phyloP scores from a whole-genome alignment of 2,329 filamentous ascomycete species.

The Neophaeococcomyces mojaviensis region DNA sequence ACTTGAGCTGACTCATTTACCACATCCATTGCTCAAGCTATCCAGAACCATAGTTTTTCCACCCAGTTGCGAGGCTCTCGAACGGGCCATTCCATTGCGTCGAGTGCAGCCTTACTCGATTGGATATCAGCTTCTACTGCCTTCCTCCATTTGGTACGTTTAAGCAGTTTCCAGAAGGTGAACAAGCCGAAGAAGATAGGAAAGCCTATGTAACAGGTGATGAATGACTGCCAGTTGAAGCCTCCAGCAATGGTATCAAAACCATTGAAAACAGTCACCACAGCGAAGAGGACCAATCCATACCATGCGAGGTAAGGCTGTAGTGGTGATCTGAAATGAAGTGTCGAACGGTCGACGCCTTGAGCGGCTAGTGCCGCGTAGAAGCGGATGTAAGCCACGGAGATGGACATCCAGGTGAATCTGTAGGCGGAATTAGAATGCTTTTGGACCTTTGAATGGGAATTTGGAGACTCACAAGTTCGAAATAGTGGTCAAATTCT shows the following conservation, averaged over 20 bases:
- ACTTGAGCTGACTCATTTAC: too few relatives aligned
- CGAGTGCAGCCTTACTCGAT: background rate
- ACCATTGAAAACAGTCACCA: constrained; percentile 63
- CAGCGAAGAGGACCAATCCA: constrained; percentile 44
- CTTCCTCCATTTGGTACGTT: background rate
- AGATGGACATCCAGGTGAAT: too few relatives aligned
- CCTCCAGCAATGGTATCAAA: constrained; percentile 35
- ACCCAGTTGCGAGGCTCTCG: too few relatives aligned
- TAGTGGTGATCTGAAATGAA: constrained; percentile 55
- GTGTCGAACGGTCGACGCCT: too few relatives aligned
- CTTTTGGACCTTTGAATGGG: too few relatives aligned
- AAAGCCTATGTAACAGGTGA: constrained; percentile 44
- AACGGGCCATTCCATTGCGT: too few relatives aligned
- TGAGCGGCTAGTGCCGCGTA: too few relatives aligned
- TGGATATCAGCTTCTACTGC: background rate
- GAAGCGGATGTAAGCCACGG: too few relatives aligned
- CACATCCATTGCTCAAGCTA: too few relatives aligned
- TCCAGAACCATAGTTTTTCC: too few relatives aligned
- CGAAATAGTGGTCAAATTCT: constrained; percentile 52
- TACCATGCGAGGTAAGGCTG: constrained; percentile 66
- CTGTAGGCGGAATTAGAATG: too few relatives aligned
- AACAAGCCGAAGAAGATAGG: constrained; percentile 39
- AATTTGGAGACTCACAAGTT: too few relatives aligned
- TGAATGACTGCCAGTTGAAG: constrained; percentile 41
- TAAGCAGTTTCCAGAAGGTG: constrained; percentile 21